Base-by-base conservation (phyloP, 1,284 basidiomycete species). In the Ustilago sp. region DNA sequence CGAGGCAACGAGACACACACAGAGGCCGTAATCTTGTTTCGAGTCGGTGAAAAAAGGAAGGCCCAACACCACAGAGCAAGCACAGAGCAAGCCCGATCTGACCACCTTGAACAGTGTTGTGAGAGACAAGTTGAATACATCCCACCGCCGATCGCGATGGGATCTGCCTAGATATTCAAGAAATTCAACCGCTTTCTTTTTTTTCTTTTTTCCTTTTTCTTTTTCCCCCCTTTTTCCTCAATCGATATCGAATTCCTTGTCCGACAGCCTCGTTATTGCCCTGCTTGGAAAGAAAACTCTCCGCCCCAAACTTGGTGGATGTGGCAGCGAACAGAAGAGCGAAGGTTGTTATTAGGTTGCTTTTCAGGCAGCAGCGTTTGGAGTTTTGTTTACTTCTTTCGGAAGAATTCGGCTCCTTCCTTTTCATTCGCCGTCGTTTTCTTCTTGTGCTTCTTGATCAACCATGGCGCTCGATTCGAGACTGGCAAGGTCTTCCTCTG, bases 231-330 rank as follows among this genome's bases (percentile, higher is more conserved):
- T 19, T 19, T 45, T 19, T 17, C 5, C 31, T 45, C 23, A 17
- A 71, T 71, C 68, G 68, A 71, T 67, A 72, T 66, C 69, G 63
- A 60, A 66, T 63, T 72, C 66, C 63, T 66, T 60, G 60, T 56
- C 68, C 61, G 55, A 57, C 53, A 38, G n/a, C 31, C n/a, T 47
- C 6, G 11, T 23, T 23, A 23, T 23, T 23, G 2, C 23, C 2
- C 23, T 23, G 23, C 23, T 23, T 23, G 23, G 23, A 23, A 45
- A 54, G 39, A 13, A 65, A 47, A 53, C 68, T 58, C 59, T 71
- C 63, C 63, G 68, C 68, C 68, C 68, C 68, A 71, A 71, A 71
- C 58, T 56, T 63, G 45, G 39, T 31, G 32, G 39, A 19, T n/a
- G 1, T 34, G 7, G 43, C 41, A 43, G 57, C 34, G 39, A 45